Evolutionary conservation across 2,329 filamentous ascomycete genomes (phyloP), one percentile per base, ranked within the genome.

Genomic region (Allantophomopsis cytisporea): DNA sequence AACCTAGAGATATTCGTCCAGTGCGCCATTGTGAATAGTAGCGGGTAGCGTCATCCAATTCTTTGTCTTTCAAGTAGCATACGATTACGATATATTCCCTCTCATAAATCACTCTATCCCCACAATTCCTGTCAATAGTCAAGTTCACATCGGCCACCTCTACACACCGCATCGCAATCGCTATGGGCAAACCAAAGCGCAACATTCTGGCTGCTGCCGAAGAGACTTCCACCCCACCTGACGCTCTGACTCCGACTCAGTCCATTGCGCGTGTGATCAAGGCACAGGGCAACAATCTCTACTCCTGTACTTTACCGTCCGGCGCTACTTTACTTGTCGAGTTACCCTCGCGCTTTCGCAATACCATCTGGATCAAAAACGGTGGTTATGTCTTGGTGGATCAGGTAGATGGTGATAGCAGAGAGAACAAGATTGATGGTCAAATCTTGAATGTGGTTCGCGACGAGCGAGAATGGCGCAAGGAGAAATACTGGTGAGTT

Each of bases 381-480:
- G 83, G 87, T 21, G 85, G 86, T 1, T 96, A 80, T 58, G 87
- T 95, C 21, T 63, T 96, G 10, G 71, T 94, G 12, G 83, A 96
- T 48, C 80, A 74, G 17, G 68, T 69, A 21, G 66, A 72, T 2
- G 66, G 79, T 31, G 75, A 77, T 20, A 75, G 71, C 17, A 64
- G 78, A 38, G 79, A 81, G 35, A 86, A 86, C 51, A 87, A 86
- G 58, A 73, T 94, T 11, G 71, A 74, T 39, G 91, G 89, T 12
- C 85, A 94, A 59, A 95, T 98, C 51, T 70, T 94, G 49, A 95
- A 95, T 54, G 76, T 96, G 30, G 87, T 96, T 31, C 71, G 85
- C 31, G 86, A 95, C 53, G 88, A 95, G 64, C 93, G 85, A 62
- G 69, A 70, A 34, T 98, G 91, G 91, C 76, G 87, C 53, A 94